Percentiles rank a stretch among this genome's conserved stretches.
These are phyloP conservation scores for Acacia concinna DNA, from an alignment of 331 rosid genomes.

Conservation along the genomic window DNA sequence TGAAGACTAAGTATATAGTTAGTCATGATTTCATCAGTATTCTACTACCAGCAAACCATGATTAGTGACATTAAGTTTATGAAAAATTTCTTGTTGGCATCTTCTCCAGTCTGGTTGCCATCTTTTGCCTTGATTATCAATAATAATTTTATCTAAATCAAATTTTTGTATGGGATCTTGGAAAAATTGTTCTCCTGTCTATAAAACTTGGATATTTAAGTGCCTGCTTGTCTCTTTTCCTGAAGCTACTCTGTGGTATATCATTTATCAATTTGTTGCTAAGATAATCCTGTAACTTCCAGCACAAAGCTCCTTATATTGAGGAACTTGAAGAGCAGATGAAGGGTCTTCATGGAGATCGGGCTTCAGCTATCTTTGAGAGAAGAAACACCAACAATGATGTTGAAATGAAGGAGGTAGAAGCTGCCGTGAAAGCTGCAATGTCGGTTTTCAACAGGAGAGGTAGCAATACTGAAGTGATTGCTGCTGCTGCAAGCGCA, in stretches of 20 bases:
- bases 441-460: slow-evolving; percentile 62
- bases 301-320: slow-evolving; percentile 90
- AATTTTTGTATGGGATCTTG: neutral
- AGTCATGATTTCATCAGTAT: neutral
- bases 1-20: slow-evolving; percentile 3
- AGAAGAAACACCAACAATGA: slow-evolving; percentile 71
- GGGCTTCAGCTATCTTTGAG: slow-evolving; percentile 70
- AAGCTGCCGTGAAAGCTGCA: slow-evolving; percentile 86
- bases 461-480: slow-evolving; percentile 56
- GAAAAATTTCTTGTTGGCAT: neutral
- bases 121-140: neutral
- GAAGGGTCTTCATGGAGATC: slow-evolving; percentile 79
- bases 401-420: slow-evolving; percentile 80
- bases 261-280: slow-evolving; percentile 24
- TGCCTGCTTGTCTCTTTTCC: slow-evolving; percentile 18
- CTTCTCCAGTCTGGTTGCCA: neutral
- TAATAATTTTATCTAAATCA: neutral
- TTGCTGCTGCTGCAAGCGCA: slow-evolving; percentile 67
- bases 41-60: neutral
- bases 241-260: neutral
- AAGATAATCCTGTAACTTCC: slow-evolving; percentile 30
- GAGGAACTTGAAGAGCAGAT: slow-evolving; percentile 96
- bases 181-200: neutral
- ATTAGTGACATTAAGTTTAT: neutral
- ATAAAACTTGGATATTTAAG: slow-evolving; percentile 12